These are phyloP conservation scores for Cryptosporidium baileyi DNA, from an alignment of 169 alveolate genomes.

Conservation along the genomic window DNA sequence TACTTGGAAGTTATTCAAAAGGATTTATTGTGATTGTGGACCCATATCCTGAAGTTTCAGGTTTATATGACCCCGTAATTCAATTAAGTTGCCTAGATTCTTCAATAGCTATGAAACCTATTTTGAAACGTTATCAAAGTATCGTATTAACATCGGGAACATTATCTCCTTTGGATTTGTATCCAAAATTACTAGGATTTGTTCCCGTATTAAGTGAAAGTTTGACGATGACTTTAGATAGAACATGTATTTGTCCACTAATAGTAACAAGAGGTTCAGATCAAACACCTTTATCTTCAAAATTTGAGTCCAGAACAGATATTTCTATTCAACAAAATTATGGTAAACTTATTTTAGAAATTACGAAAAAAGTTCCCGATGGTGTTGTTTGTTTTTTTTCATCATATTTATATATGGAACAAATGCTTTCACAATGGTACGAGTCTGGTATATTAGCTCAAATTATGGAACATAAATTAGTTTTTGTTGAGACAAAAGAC, in stretches of 20 bases:
- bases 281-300: conserved; percentile 88
- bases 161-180: conserved; percentile 94
- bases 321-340: conserved; percentile 89
- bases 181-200: conserved; percentile 92
- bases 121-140: conserved; percentile 88
- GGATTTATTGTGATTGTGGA: conserved; percentile 95
- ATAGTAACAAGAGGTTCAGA: conserved; percentile 94
- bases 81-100: conserved; percentile 95
- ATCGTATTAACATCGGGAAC: conserved; percentile 97
- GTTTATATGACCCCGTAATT: conserved; percentile 91
- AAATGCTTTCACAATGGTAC: conserved; percentile 91
- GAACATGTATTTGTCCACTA: conserved; percentile 93
- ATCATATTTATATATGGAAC: conserved; percentile 90
- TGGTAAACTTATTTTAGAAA: conserved; percentile 90
- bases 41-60: conserved; percentile 94
- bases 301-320: conserved; percentile 91
- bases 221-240: conserved; percentile 90
- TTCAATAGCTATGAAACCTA: conserved; percentile 94
- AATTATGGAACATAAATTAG: conserved; percentile 91
- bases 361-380: conserved; percentile 91
- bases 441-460: conserved; percentile 91
- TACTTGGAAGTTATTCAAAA: conserved; percentile 90
- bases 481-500: conserved; percentile 96
- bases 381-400: conserved; percentile 97
- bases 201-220: conserved; percentile 92